Conservation (phyloP, 192 early-diverging fungal species). For the Spizellomyces sp. region DNA sequence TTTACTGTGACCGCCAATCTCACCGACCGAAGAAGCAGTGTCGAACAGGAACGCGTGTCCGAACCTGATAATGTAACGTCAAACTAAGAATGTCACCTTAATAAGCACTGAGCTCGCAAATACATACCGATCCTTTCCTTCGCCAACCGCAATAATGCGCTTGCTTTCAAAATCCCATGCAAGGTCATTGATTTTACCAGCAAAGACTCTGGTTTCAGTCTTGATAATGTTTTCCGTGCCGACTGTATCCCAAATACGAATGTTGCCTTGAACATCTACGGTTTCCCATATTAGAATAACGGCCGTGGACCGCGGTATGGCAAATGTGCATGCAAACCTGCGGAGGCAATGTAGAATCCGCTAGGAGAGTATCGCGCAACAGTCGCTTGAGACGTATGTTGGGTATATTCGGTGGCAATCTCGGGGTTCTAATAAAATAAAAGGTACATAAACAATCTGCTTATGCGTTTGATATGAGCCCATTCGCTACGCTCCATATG, state of each 20-base stretch:
- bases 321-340: conserved; percentile 55
- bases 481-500: too few species aligned
- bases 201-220: conserved; percentile 73
- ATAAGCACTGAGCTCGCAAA: conserved; percentile 7
- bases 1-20: conserved; percentile 89
- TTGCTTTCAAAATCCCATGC: conserved; percentile 96
- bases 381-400: conserved; percentile 74
- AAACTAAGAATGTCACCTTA: not conserved
- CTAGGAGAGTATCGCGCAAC: conserved; percentile 90
- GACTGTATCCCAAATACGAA: conserved; percentile 92
- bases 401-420: conserved; percentile 80
- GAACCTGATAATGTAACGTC: conserved; percentile 53
- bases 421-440: conserved; percentile 63
- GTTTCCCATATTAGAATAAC: conserved; percentile 6
- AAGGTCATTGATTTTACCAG: conserved; percentile 81
- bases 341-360: conserved; percentile 96
- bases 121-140: conserved; percentile 78
- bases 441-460: too few species aligned
- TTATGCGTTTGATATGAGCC: too few species aligned
- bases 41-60: conserved; percentile 92
- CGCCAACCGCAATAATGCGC: conserved; percentile 94
- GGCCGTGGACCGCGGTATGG: not conserved
- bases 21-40: conserved; percentile 84
- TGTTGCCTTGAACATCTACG: conserved; percentile 80
- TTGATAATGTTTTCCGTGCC: conserved; percentile 80